Conservation (phyloP, 2,329 filamentous ascomycete genomes). For the Fusarium drepaniforme region DNA sequence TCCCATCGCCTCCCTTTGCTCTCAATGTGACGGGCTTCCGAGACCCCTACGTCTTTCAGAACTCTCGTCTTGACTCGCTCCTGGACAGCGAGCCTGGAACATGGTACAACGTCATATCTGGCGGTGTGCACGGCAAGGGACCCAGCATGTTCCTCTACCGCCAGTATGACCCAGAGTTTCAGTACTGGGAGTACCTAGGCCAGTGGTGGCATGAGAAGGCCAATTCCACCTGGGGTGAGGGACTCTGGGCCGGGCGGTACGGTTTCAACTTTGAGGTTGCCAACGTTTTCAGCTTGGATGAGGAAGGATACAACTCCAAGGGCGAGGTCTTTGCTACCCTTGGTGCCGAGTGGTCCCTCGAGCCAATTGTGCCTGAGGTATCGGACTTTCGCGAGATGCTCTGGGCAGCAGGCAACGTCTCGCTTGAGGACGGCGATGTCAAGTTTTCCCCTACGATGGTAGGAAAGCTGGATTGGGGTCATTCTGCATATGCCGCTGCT, state of each 20-base stretch:
- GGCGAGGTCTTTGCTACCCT: constrained; percentile 56
- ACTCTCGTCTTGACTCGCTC: constrained; percentile 29
- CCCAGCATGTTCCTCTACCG: constrained; percentile 41
- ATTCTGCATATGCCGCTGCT: constrained; percentile 57
- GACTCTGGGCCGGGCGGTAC: constrained; percentile 51
- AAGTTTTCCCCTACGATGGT: constrained; percentile 56
- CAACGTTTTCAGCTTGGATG: constrained; percentile 56
- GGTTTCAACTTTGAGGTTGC: constrained; percentile 60
- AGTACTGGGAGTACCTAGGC: constrained; percentile 42
- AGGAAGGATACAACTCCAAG: constrained; percentile 52
- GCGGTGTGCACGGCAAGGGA: constrained; percentile 36
- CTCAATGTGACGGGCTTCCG: constrained; percentile 42
- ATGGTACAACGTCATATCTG: constrained; percentile 40
- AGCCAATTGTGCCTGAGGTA: constrained; percentile 53
- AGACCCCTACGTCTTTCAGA: constrained; percentile 42
- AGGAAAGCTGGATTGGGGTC: constrained; percentile 55
- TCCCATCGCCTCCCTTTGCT: constrained; percentile 33
- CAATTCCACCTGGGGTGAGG: constrained; percentile 51
- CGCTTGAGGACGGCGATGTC: constrained; percentile 41
- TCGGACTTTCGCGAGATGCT: constrained; percentile 56
- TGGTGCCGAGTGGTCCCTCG: constrained; percentile 57
- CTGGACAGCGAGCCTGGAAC: constrained; percentile 32
- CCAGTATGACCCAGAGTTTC: constrained; percentile 39
- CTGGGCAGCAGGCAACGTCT: constrained; percentile 54
- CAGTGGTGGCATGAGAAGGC: constrained; percentile 53